These are phyloP conservation scores for Sungouiella thailandica DNA, from an alignment of 805 yeast species.

Conservation along the genomic window DNA sequence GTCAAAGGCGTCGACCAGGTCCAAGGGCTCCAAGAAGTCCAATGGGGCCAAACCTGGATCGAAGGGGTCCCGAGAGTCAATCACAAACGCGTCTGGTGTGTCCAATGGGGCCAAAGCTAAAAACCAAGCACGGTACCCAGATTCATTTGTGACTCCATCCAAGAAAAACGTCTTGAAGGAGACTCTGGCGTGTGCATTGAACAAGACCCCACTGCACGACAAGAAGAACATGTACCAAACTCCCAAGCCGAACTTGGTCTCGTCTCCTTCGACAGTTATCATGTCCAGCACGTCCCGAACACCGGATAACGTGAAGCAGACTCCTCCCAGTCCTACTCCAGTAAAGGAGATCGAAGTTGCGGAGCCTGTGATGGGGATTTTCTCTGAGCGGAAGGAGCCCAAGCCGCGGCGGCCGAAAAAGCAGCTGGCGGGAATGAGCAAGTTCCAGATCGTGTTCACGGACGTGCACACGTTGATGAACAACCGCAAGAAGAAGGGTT, in stretches of 20 bases:
- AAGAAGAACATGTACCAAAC: slow-evolving; percentile 20
- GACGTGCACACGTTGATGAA: slow-evolving; percentile 19
- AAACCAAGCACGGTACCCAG: slow-evolving; percentile 1
- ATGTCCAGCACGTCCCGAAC: slow-evolving; percentile 27
- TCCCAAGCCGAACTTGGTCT: slow-evolving; percentile 21
- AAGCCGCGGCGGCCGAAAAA: slow-evolving; percentile 12
- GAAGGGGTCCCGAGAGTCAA: too few species aligned
- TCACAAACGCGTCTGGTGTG: too few species aligned
- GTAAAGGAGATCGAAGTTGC: slow-evolving; percentile 18
- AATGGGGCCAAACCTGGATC: too few species aligned
- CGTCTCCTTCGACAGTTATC: slow-evolving; percentile 41
- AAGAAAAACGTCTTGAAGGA: slow-evolving; percentile 23
- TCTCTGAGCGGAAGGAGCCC: slow-evolving; percentile 23
- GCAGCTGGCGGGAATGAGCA: slow-evolving; percentile 8
- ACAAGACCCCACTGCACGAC: slow-evolving; percentile 14
- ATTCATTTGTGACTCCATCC: slow-evolving; percentile 29
- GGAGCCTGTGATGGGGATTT: slow-evolving; percentile 37
- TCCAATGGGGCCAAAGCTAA: slow-evolving; percentile 3
- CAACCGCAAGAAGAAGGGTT: slow-evolving; percentile 12
- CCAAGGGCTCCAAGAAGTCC: slow-evolving; percentile 1
- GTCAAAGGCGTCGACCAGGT: too few species aligned
- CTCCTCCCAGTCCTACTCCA: slow-evolving; percentile 38
- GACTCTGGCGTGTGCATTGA: slow-evolving; percentile 11
- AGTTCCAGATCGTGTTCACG: slow-evolving; percentile 17
- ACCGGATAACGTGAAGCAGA: slow-evolving; percentile 9